A percentile compares a stretch with the other conserved stretches of the same genome.
Evolutionary conservation across 352 stramenopile species (phyloP).

Genomic region (Globisporangium paddicum): DNA sequence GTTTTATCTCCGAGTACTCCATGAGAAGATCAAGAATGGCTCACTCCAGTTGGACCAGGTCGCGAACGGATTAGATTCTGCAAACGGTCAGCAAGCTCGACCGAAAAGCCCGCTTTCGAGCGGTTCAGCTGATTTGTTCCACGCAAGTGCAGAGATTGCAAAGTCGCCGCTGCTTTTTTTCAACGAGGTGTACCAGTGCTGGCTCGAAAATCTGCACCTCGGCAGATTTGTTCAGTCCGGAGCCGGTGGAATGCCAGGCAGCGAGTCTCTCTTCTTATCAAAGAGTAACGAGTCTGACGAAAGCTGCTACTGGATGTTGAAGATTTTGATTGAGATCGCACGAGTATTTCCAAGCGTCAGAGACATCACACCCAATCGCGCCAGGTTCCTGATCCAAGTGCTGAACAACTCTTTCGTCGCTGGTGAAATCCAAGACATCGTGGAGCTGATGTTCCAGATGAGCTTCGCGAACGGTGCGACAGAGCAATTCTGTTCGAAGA

Average conservation of each 20-base stretch:
- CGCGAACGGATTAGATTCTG: conserved; percentile 30
- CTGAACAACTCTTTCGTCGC: conserved; percentile 46
- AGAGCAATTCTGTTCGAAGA: conserved; percentile 44
- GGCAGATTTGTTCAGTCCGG: conserved; percentile 29
- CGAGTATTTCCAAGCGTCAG: conserved; percentile 52
- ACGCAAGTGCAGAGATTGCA: conserved; percentile 63
- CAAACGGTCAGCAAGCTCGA: conserved; percentile 33
- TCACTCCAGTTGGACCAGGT: conserved; percentile 58
- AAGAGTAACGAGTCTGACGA: conserved; percentile 26
- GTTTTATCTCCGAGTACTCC: conserved; percentile 71
- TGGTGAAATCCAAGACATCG: conserved; percentile 55
- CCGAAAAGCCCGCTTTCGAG: conserved; percentile 30
- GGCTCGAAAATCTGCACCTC: conserved; percentile 68
- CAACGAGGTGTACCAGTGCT: conserved; percentile 77
- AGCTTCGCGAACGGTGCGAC: conserved; percentile 35
- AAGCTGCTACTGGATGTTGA: conserved; percentile 55
- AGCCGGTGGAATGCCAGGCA: conserved; percentile 29
- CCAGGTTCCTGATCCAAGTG: conserved; percentile 45
- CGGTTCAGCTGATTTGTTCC: conserved; percentile 36
- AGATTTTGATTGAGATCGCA: conserved; percentile 63
- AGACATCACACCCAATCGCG: conserved; percentile 34
- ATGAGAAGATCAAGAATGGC: conserved; percentile 62
- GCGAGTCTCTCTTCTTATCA: conserved; percentile 8
- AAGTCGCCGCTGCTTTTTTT: conserved; percentile 61
- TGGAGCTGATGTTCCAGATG: conserved; percentile 57